phyloP scores from a whole-genome alignment of 805 yeast genomes.

The Ogataea degrootiae region DNA sequence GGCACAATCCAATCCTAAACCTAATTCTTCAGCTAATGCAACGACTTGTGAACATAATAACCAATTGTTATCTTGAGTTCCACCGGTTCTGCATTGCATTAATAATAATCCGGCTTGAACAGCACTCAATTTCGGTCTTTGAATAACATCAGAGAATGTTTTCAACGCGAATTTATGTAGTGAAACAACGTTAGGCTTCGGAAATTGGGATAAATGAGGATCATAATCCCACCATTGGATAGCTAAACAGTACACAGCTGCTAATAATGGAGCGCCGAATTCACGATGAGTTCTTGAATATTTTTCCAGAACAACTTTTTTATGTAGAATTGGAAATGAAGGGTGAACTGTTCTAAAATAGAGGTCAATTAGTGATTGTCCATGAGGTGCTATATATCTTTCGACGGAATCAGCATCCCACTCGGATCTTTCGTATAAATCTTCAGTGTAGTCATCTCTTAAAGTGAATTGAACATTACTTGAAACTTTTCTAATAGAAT shows the following conservation, averaged over 20 bases:
- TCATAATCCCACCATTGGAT: slow-evolving; percentile 94
- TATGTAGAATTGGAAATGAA: slow-evolving; percentile 85
- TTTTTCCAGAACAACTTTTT: slow-evolving; percentile 85
- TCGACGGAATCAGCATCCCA: slow-evolving; percentile 82
- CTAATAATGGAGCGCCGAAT: slow-evolving; percentile 83
- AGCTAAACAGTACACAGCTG: slow-evolving; percentile 85
- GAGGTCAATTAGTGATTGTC: slow-evolving; percentile 70
- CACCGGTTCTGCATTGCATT: slow-evolving; percentile 54
- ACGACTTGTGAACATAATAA: slow-evolving; percentile 81
- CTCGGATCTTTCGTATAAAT: slow-evolving; percentile 62
- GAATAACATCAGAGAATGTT: slow-evolving; percentile 66
- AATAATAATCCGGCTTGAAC: slow-evolving; percentile 85
- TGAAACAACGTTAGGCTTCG: slow-evolving; percentile 73
- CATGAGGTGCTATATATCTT: slow-evolving; percentile 85
- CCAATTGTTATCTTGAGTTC: slow-evolving; percentile 64
- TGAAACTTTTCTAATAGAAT: slow-evolving; percentile 75
- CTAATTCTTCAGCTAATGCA: slow-evolving; percentile 84
- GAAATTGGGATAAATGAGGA: slow-evolving; percentile 66
- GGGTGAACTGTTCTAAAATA: slow-evolving; percentile 88
- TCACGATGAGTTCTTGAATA: slow-evolving; percentile 88
- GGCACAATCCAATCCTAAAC: slow-evolving; percentile 85
- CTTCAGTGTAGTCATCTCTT: slow-evolving; percentile 75
- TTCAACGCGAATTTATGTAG: slow-evolving; percentile 64
- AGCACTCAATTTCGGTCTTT: slow-evolving; percentile 85
- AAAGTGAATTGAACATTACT: slow-evolving; percentile 70